Percentiles rank a stretch among this genome's conserved stretches.
Evolutionary conservation across 306 rosid genomes (phyloP).

Genomic region (Medicago ruthenica): DNA sequence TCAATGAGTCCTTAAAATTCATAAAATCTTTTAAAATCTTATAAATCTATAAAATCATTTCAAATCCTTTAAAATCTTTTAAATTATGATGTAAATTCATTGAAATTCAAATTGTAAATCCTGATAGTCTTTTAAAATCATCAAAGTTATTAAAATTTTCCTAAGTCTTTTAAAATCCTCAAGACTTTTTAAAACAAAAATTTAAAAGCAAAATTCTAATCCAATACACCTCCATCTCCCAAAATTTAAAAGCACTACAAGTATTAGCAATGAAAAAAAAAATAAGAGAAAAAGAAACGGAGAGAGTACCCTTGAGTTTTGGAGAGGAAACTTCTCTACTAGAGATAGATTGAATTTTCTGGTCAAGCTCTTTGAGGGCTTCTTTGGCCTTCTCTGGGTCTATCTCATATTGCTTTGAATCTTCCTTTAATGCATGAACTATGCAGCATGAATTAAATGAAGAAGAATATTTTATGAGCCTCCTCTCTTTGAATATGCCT

Average conservation of each 20-base stretch:
- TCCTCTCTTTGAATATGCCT: slow-evolving; percentile 37
- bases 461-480: slow-evolving; percentile 25
- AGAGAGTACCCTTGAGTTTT: slow-evolving; percentile 54
- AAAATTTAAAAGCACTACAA: background rate
- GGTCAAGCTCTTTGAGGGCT: slow-evolving; percentile 81
- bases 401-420: slow-evolving; percentile 71
- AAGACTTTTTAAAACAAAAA: no score
- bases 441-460: slow-evolving; percentile 16
- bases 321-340: slow-evolving; percentile 56
- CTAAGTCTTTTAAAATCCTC: no score
- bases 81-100: no score
- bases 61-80: no score
- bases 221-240: no score
- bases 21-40: no score
- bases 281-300: background rate
- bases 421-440: slow-evolving; percentile 60
- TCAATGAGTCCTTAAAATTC: no score
- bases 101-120: no score
- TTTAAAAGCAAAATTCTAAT: no score
- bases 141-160: no score
- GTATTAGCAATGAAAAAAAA: background rate
- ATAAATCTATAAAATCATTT: no score
- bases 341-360: slow-evolving; percentile 71
- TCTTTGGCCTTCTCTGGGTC: slow-evolving; percentile 86
- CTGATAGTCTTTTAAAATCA: no score